phyloP scores from a whole-genome alignment of 148 eudicot species.

The Chenopodium album region DNA sequence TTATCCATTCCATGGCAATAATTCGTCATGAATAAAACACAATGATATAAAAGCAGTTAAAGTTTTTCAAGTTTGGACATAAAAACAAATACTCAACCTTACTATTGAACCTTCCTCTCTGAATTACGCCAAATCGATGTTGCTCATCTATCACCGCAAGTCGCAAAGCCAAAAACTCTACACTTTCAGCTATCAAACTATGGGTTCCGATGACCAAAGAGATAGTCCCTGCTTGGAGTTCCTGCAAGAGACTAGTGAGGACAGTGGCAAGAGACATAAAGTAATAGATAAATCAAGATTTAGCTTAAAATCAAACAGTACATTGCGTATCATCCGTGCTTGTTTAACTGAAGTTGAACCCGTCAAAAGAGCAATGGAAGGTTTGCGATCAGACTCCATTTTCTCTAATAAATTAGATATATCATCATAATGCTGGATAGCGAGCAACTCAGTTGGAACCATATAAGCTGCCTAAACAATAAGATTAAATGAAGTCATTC shows the following conservation, averaged over 20 bases:
- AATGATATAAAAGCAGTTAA: neutral
- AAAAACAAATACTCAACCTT: conserved; percentile 49
- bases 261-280: conserved; percentile 18
- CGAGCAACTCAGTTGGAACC: conserved; percentile 98
- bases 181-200: conserved; percentile 78
- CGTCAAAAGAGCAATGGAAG: conserved; percentile 74
- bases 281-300: neutral
- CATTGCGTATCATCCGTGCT: conserved; percentile 75
- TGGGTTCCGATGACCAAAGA: conserved; percentile 93
- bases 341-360: conserved; percentile 87
- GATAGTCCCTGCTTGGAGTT: conserved; percentile 75
- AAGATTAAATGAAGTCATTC: neutral
- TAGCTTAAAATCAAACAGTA: conserved; percentile 23
- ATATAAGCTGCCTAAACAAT: conserved; percentile 81
- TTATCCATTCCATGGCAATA: neutral
- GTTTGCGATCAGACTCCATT: conserved; percentile 45
- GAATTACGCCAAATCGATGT: conserved; percentile 97
- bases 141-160: conserved; percentile 94
- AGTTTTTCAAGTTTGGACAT: neutral
- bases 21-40: neutral
- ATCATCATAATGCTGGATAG: conserved; percentile 83
- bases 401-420: conserved; percentile 56
- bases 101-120: conserved; percentile 89
- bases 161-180: conserved; percentile 74
- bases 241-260: conserved; percentile 45